A percentile compares a stretch with the other conserved stretches of the same genome.
Evolutionary conservation across 495 filamentous ascomycete species (phyloP).

Genomic region (Penicillium cosmopolitanum): DNA sequence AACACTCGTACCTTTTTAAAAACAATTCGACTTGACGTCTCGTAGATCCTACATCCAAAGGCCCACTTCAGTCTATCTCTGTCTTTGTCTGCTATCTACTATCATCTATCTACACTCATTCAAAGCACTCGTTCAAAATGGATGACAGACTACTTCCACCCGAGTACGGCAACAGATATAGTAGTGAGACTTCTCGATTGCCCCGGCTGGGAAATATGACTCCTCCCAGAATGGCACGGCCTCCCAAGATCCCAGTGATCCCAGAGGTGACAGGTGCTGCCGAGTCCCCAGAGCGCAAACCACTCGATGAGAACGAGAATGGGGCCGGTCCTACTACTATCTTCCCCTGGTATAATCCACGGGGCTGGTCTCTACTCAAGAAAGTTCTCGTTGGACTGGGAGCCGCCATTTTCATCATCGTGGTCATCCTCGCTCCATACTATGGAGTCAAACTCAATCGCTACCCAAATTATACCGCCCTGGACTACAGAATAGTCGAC

Average conservation of each 20-base stretch:
- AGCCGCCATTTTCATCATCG: conserved; percentile 47
- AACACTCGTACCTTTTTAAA: conserved; percentile 11
- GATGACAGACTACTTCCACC: conserved; percentile 22
- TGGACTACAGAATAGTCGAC: conserved; percentile 56
- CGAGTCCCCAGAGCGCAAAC: conserved; percentile 5
- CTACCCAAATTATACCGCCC: conserved; percentile 56
- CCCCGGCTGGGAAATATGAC: conserved; percentile 23
- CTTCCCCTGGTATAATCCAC: conserved; percentile 50
- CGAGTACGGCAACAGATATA: conserved; percentile 28
- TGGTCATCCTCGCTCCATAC: conserved; percentile 58
- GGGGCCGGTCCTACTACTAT: background rate
- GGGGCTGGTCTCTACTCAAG: conserved; percentile 51
- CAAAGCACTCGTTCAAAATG: conserved; percentile 19
- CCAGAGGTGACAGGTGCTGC: background rate
- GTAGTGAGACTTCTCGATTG: conserved; percentile 22
- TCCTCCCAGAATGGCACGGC: conserved; percentile 22
- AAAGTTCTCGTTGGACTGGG: conserved; percentile 41
- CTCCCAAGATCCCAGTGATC: background rate
- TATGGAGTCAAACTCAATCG: conserved; percentile 49
- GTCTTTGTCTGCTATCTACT: background rate
- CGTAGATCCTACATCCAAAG: background rate
- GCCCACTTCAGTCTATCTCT: background rate
- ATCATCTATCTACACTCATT: background rate
- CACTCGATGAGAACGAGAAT: background rate
- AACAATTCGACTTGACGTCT: background rate